Conservation (phyloP, 352 stramenopile genomes). For the Aphanomyces astaci region DNA sequence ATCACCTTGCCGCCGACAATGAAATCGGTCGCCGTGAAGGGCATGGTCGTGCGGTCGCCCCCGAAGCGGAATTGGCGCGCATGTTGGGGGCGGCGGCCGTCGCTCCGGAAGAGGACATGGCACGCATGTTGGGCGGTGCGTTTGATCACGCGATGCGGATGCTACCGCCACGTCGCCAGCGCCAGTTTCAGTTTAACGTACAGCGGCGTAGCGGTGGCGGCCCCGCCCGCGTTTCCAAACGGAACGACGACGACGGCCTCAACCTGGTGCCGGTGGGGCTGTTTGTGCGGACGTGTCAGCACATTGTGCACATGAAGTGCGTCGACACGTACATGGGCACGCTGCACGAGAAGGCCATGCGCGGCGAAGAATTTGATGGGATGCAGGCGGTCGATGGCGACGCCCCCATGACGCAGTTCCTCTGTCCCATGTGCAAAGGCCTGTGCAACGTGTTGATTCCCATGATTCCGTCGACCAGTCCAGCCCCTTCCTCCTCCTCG, state of each 20-base stretch:
- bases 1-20: neutral
- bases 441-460: constrained; percentile 88
- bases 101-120: neutral
- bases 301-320: constrained; percentile 81
- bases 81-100: neutral
- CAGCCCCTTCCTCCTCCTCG: neutral
- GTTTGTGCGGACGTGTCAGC: constrained; percentile 79
- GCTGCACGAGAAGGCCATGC: constrained; percentile 80
- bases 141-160: constrained; percentile 12
- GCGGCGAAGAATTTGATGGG: constrained; percentile 81
- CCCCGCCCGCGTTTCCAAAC: neutral
- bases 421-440: constrained; percentile 89
- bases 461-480: constrained; percentile 25
- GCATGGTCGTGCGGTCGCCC: neutral
- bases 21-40: neutral
- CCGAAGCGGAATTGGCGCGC: neutral
- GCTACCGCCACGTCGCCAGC: neutral
- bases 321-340: constrained; percentile 80
- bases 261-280: constrained; percentile 40
- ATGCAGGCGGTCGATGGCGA: constrained; percentile 83
- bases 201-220: too few relatives aligned
- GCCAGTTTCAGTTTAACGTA: constrained; percentile 5
- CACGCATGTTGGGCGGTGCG: neutral
- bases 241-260: neutral
- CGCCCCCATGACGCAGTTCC: constrained; percentile 85